phyloP scores from a whole-genome alignment of 495 filamentous ascomycete species.

The Aspergillus olivimuriae region DNA sequence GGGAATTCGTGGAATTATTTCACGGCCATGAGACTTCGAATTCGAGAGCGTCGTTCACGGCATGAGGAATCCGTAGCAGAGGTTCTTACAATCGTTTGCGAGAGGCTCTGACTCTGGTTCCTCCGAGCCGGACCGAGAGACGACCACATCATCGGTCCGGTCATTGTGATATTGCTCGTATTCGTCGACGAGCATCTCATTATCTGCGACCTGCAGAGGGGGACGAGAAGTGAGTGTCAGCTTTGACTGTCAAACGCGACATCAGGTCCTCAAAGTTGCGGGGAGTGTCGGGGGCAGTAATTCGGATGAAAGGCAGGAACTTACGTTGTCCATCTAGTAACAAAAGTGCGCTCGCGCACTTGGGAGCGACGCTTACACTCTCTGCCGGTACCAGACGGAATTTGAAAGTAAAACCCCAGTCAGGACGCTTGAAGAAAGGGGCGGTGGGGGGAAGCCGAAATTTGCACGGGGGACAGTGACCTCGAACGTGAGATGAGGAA shows the following conservation, averaged over 20 bases:
- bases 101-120: constrained; percentile 47
- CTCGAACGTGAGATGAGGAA: not conserved
- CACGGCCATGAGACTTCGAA: no score
- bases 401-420: not conserved
- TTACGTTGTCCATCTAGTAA: constrained; percentile 45
- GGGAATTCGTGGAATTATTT: no score
- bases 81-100: constrained; percentile 66
- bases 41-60: no score
- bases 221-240: not conserved
- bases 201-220: constrained; percentile 33
- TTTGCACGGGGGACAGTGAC: not conserved
- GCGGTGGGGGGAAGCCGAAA: not conserved
- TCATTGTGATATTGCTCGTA: constrained; percentile 70
- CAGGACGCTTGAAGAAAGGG: not conserved
- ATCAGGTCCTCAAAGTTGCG: constrained; percentile 20
- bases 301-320: constrained; percentile 6
- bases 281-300: constrained; percentile 5
- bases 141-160: constrained; percentile 77
- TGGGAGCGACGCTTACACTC: constrained; percentile 19
- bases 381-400: constrained; percentile 6
- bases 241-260: constrained; percentile 11
- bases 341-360: constrained; percentile 27
- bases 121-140: constrained; percentile 60
- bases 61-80: no score
- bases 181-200: constrained; percentile 66